Base-by-base conservation (phyloP, 139 green algal species). In the Eudorina sp. region DNA sequence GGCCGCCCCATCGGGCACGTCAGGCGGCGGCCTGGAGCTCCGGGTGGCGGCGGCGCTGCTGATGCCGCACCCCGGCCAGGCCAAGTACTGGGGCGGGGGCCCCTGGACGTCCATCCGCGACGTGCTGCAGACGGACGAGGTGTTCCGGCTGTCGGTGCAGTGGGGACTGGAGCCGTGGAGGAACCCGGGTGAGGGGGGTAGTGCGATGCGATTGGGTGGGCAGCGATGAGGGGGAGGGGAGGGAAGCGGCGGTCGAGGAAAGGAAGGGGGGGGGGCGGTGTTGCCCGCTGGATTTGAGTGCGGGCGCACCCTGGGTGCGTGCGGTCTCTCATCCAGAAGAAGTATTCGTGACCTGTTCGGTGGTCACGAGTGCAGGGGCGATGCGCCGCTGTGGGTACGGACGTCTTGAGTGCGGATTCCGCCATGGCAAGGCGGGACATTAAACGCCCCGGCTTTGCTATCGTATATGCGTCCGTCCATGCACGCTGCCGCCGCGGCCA, bases 111-210 rank as follows among this genome's bases (percentile, higher is more conserved):
- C 25, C 11, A 51, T 84, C 4, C 77, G 77, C 53, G 77, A 84
- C 53, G 77, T n/a, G 53, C 53, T 84, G 36, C 34, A 72, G 53
- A 84, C 77, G 53, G 77, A 84, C 27, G 77, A 84, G 77, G 77
- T 72, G 53, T 84, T 84, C 77, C 53, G 77, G 13, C 51, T 84
- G 77, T 72, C 77, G 23, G 77, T 84, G 53, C 77, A 84, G 77
- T 84, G 77, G 77, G 53, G 36, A 0, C 53, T 84, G 77, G 77
- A 84, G 77, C 38, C 77, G 9, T 84, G 77, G 77, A 40, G 77
- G 9, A 48, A 84, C 77, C 53, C 77, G 3, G 53, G 77, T 84
- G 53, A 27, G 48, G 46, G 31, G 48, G 16, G 34, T 68, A 48
- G 3, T n/a, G n/a, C n/a, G n/a, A n/a, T n/a, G 48, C 7, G 48